Base-by-base conservation (phyloP, 139 green algal genomes). In the Chlamydomonas eustigma region DNA sequence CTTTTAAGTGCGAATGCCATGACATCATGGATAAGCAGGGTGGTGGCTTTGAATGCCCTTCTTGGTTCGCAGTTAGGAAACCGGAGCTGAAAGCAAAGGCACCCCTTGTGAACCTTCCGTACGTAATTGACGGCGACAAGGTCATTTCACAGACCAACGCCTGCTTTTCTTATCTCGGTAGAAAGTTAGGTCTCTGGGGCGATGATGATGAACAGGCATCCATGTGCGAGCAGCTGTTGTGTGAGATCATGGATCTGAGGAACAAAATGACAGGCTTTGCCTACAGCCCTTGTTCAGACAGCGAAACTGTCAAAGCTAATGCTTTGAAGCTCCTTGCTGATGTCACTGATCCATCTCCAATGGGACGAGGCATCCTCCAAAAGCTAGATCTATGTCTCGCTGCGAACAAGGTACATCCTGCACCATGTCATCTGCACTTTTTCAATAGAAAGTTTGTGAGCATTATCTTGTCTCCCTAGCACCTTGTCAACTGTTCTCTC, bases 151-250 rank as follows among this genome's bases (percentile, higher is more conserved):
- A 68, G 18, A 37, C 52, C 22, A 35, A 31, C 22, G 52, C 52
- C 6, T 35, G 8, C 52, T 37, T 68, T 25, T 8, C 12, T 68
- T 68, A 68, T 28, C 52, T 68, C 8, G 52, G 65, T 18, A 32
- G 65, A 32, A 73, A 73, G 65, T 34, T 44, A n/a, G 65, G 65
- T 4, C 8, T 73, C 5, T 44, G 8, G 65, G 65, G 65, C 32
- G n/a, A 73, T 18, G 50, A 5, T 18, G 65, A 73, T 4, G 18
- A 25, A 8, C n/a, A 68, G 18, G 18, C 6, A 5, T 22, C 12
- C 22, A 68, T 68, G 52, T 68, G 52, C 52, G 52, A 68, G 12
- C 52, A 68, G 52, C 52, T 68, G 52, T 28, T 68, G 6, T 22
- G 22, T 28, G 52, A 68, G 52, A 22, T 68, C 12, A 68, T 68